phyloP scores from a whole-genome alignment of 495 filamentous ascomycete species.

The Baudoinia panamericana region DNA sequence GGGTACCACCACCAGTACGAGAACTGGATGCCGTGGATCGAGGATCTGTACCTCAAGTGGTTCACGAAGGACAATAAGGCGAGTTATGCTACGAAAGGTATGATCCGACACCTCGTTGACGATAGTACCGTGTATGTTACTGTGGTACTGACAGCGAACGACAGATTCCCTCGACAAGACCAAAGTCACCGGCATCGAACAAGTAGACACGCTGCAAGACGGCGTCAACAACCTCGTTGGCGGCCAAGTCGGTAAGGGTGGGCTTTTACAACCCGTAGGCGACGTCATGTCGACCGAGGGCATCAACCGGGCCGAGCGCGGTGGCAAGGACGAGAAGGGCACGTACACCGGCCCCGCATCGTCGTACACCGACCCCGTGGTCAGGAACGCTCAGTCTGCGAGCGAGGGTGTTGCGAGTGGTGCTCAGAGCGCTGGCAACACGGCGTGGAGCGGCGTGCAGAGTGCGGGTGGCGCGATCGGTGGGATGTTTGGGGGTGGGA shows the following conservation, averaged over 20 bases:
- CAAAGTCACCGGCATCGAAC: slow-evolving; percentile 49
- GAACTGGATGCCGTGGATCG: slow-evolving; percentile 62
- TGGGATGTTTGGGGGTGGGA: slow-evolving; percentile 21
- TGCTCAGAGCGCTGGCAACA: slow-evolving; percentile 12
- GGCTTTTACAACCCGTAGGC: slow-evolving; percentile 46
- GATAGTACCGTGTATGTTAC: too few relatives aligned
- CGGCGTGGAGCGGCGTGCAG: slow-evolving; percentile 19
- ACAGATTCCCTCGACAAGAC: slow-evolving; percentile 50
- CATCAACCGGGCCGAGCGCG: slow-evolving; percentile 48
- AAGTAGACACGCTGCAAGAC: slow-evolving; percentile 53
- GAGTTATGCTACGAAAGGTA: slow-evolving; percentile 50
- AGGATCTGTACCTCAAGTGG: slow-evolving; percentile 55
- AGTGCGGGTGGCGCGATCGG: slow-evolving; percentile 29
- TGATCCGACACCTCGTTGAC: too few relatives aligned
- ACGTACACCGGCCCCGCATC: slow-evolving; percentile 27
- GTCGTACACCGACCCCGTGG: slow-evolving; percentile 15
- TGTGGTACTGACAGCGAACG: background rate
- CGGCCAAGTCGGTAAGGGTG: slow-evolving; percentile 50
- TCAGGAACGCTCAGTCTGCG: slow-evolving; percentile 15
- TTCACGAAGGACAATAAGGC: slow-evolving; percentile 64
- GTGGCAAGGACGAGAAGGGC: slow-evolving; percentile 47
- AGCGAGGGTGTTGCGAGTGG: slow-evolving; percentile 7
- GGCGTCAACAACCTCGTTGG: slow-evolving; percentile 43
- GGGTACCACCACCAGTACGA: slow-evolving; percentile 55
- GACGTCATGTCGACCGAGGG: slow-evolving; percentile 48